A percentile compares a stretch with the other conserved stretches of the same genome.
phyloP scores from a whole-genome alignment of 2,329 filamentous ascomycete species.

The Blastomyces emzantsi region DNA sequence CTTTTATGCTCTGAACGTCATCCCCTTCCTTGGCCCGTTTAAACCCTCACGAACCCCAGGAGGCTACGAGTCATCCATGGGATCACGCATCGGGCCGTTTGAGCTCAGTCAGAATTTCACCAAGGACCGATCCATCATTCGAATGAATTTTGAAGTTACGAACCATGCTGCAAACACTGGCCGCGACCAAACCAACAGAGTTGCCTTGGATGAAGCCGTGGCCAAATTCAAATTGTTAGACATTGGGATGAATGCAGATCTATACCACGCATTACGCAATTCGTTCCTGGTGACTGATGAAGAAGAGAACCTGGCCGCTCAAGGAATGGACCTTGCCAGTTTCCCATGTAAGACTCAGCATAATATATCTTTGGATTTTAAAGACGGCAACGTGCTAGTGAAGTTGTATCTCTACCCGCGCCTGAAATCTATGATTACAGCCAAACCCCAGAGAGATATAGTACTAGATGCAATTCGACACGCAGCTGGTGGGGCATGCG shows the following conservation, averaged over 20 bases:
- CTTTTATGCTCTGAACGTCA: constrained; percentile 15
- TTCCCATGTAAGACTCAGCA: constrained; percentile 15
- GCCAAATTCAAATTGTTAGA: constrained; percentile 1
- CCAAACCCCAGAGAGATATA: constrained; percentile 7
- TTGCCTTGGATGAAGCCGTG: constrained; percentile 5
- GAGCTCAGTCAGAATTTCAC: constrained; percentile 16
- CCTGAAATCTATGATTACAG: constrained; percentile 15
- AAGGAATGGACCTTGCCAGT: neutral
- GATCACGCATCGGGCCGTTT: constrained; percentile 9
- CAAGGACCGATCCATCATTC: constrained; percentile 6
- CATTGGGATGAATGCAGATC: constrained; percentile 6
- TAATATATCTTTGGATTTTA: constrained; percentile 18
- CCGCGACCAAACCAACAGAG: constrained; percentile 12
- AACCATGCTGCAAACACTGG: constrained; percentile 6
- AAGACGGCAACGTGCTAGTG: constrained; percentile 10
- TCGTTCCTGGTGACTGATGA: constrained; percentile 8
- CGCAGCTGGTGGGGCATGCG: constrained; percentile 4
- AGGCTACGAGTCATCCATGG: constrained; percentile 7
- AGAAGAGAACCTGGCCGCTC: constrained; percentile 5
- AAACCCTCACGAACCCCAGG: constrained; percentile 9
- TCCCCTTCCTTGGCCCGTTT: constrained; percentile 17
- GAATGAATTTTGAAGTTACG: constrained; percentile 11
- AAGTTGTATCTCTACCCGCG: constrained; percentile 19
- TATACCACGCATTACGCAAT: constrained; percentile 8
- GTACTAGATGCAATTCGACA: constrained; percentile 9